phyloP scores from a whole-genome alignment of 768 basidiomycete species.

The Asterophora lycoperdoides region DNA sequence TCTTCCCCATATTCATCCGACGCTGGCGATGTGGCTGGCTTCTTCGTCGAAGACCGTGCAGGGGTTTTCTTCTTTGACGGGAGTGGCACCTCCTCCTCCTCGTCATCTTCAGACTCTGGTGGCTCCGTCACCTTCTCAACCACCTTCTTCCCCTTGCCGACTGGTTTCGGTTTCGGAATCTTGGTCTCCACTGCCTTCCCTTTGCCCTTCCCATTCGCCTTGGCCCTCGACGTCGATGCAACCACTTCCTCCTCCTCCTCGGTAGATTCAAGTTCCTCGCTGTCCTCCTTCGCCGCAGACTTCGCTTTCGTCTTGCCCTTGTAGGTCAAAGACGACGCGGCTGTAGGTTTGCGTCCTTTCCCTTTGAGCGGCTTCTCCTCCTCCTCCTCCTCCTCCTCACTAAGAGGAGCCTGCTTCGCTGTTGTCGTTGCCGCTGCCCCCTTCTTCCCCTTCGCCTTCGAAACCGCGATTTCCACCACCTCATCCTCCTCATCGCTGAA shows the following conservation, averaged over 20 bases:
- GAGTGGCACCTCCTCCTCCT: conserved; percentile 2
- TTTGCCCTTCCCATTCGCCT: conserved; percentile 10
- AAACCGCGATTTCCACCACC: neutral
- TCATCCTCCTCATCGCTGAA: conserved; percentile 3
- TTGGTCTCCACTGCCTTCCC: conserved; percentile 12
- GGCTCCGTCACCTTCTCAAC: conserved; percentile 3
- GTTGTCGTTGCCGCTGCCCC: no score
- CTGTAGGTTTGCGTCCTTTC: neutral
- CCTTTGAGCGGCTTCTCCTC: conserved; percentile 5
- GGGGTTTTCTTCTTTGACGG: neutral
- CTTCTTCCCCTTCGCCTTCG: conserved; percentile 2
- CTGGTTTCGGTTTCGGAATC: conserved; percentile 8
- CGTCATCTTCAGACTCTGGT: conserved; percentile 12
- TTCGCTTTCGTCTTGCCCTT: conserved; percentile 10
- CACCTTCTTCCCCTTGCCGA: conserved; percentile 6
- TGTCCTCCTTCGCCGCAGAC: conserved; percentile 12
- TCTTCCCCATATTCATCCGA: conserved; percentile 15
- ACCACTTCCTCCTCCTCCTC: conserved; percentile 17
- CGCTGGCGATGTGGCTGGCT: neutral
- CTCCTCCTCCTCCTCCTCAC: conserved; percentile 8
- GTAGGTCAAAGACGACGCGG: conserved; percentile 6
- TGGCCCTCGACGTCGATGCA: conserved; percentile 12
- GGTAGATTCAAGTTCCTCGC: conserved; percentile 4
- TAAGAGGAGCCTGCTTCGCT: neutral
- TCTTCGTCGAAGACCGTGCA: neutral